A percentile compares a stretch with the other conserved stretches of the same genome.
phyloP scores from a whole-genome alignment of 169 alveolate species.

The Eimeria praecox region DNA sequence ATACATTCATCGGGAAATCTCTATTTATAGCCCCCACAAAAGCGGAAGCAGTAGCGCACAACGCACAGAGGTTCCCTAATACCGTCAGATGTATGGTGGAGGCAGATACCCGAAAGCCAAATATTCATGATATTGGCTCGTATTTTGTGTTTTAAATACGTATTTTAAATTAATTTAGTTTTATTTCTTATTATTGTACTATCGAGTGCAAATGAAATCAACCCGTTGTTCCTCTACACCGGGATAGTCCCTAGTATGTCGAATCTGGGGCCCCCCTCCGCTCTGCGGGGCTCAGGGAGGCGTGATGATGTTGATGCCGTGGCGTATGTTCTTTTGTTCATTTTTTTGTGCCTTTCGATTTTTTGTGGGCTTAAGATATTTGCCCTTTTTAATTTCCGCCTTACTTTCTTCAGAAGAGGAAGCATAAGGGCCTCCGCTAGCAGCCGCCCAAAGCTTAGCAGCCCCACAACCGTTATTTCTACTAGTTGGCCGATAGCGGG shows the following conservation, averaged over 20 bases:
- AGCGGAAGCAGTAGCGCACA: background rate
- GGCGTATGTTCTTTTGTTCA: background rate
- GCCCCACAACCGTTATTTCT: constrained; percentile 44
- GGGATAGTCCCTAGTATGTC: background rate
- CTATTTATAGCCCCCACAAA: background rate
- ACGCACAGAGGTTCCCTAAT: background rate
- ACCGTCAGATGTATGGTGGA: background rate
- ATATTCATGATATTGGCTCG: background rate
- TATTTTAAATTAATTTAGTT: background rate
- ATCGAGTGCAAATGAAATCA: background rate
- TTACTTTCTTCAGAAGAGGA: constrained; percentile 22
- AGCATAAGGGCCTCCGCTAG: constrained; percentile 53
- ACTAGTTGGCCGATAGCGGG: constrained; percentile 64
- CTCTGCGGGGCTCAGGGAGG: constrained; percentile 54
- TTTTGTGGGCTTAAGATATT: constrained; percentile 38
- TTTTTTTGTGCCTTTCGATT: constrained; percentile 35
- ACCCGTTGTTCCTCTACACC: background rate
- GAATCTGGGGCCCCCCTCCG: constrained; percentile 61
- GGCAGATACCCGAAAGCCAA: background rate
- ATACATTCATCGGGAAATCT: background rate
- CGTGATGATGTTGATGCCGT: background rate
- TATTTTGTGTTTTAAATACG: background rate
- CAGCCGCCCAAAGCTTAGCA: constrained; percentile 14
- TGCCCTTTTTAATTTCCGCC: constrained; percentile 55
- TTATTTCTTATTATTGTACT: background rate